A percentile compares a stretch with the other conserved stretches of the same genome.
Conservation (phyloP, 2,329 filamentous ascomycete genomes). For the Colletotrichum sp. region DNA sequence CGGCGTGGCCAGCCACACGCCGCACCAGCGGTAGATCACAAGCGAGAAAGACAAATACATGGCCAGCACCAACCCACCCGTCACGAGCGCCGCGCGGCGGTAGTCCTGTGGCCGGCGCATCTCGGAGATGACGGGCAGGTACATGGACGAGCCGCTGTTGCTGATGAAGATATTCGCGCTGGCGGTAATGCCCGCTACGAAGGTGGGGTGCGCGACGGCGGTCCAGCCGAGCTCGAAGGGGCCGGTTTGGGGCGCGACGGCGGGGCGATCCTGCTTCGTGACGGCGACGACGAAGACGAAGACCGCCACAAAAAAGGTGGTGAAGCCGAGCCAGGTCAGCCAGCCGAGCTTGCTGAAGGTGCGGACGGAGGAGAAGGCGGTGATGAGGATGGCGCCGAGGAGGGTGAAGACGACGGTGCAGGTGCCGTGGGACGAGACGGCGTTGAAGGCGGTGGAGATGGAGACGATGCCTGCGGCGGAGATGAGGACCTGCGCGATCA, state of each 20-base stretch:
- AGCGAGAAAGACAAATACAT: neutral
- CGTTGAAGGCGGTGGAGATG: constrained; percentile 28
- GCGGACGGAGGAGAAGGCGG: constrained; percentile 55
- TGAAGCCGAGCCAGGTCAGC: constrained; percentile 42
- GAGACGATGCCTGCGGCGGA: constrained; percentile 25
- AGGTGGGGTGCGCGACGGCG: constrained; percentile 31
- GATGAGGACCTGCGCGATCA: constrained; percentile 29
- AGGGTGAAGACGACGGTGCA: constrained; percentile 57
- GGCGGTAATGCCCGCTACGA: neutral
- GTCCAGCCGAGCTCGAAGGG: constrained; percentile 33
- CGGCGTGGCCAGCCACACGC: constrained; percentile 47
- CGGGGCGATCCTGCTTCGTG: constrained; percentile 51
- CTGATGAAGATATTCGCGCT: constrained; percentile 50
- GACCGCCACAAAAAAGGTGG: constrained; percentile 40
- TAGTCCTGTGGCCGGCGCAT: constrained; percentile 34
- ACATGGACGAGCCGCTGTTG: constrained; percentile 46
- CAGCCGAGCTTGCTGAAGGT: constrained; percentile 44
- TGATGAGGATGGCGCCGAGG: constrained; percentile 53
- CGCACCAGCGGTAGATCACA: constrained; percentile 49
- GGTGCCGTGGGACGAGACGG: constrained; percentile 28
- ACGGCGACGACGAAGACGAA: constrained; percentile 54
- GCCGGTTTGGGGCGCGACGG: constrained; percentile 35
- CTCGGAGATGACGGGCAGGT: constrained; percentile 57
- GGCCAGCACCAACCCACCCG: neutral
- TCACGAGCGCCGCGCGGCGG: neutral